A percentile compares a stretch with the other conserved stretches of the same genome.
These are phyloP conservation scores for Plasmodium gonderi DNA, from an alignment of 169 alveolate genomes.

Conservation along the genomic window DNA sequence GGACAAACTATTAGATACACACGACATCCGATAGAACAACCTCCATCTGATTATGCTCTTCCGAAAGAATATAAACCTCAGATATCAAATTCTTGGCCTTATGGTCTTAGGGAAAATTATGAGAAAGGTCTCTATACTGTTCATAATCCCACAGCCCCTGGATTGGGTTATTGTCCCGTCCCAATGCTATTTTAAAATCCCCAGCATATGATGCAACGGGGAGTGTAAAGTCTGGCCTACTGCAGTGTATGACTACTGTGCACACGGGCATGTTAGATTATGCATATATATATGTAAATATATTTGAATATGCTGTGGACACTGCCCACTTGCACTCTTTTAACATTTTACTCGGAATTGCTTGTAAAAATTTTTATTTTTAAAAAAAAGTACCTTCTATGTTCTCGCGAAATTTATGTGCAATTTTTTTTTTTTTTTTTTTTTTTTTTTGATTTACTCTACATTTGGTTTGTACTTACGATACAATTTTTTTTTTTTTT, in stretches of 20 bases:
- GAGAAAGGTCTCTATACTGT: constrained; percentile 84
- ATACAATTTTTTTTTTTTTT: not conserved
- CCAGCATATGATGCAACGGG: too few relatives aligned
- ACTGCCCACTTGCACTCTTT: not conserved
- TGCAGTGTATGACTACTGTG: too few relatives aligned
- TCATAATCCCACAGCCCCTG: constrained; percentile 87
- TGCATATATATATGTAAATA: not conserved
- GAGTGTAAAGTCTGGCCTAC: too few relatives aligned
- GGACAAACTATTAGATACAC: constrained; percentile 88
- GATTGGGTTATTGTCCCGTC: constrained; percentile 87
- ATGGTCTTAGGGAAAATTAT: constrained; percentile 84
- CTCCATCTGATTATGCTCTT: constrained; percentile 81
- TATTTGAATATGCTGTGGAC: not conserved
- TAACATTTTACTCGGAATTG: not conserved
- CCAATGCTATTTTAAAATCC: constrained; percentile 80
- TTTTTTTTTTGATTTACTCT: too few relatives aligned
- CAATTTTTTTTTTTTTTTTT: not conserved
- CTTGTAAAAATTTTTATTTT: not conserved
- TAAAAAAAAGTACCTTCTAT: not conserved
- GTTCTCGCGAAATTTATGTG: not conserved
- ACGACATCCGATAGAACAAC: constrained; percentile 89
- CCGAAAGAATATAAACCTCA: constrained; percentile 82
- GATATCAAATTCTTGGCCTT: constrained; percentile 84
- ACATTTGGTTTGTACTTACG: too few relatives aligned
- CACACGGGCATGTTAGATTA: too few relatives aligned